Evolutionary conservation across 2,329 filamentous ascomycete species (phyloP).

Genomic region (Atkinsonella hypoxylon): DNA sequence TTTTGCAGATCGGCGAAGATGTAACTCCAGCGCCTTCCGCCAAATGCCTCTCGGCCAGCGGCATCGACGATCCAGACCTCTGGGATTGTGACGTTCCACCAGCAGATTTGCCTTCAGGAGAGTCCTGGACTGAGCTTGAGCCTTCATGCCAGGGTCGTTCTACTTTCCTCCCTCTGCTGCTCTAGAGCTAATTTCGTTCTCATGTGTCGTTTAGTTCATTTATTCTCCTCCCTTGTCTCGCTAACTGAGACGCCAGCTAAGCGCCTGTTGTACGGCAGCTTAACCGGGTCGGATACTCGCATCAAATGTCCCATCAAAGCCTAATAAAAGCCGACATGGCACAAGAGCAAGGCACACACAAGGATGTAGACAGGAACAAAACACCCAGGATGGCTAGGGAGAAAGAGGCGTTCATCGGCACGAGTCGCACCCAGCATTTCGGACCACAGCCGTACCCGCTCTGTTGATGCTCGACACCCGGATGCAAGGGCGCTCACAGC

Average conservation of each 20-base stretch:
- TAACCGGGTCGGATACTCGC: constrained; percentile 5
- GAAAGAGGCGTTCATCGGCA: background rate
- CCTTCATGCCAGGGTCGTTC: background rate
- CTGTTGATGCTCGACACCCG: constrained; percentile 1
- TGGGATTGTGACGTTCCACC: constrained; percentile 5
- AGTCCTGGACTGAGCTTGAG: background rate
- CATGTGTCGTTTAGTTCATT: background rate
- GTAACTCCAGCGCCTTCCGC: background rate
- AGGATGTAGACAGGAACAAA: background rate
- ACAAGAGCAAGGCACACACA: background rate
- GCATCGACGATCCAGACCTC: constrained; percentile 3
- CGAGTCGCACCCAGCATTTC: constrained; percentile 2
- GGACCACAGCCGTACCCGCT: constrained; percentile 1
- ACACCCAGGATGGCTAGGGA: background rate
- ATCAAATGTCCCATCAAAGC: constrained; percentile 3
- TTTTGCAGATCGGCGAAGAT: background rate
- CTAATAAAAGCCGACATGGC: background rate
- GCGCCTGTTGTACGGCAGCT: background rate
- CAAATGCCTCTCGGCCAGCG: background rate
- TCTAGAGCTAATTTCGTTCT: background rate
- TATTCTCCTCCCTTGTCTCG: constrained; percentile 3
- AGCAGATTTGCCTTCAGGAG: background rate
- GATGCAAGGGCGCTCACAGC: constrained; percentile 6
- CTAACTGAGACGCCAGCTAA: constrained; percentile 8
- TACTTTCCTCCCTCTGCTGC: background rate